Evolutionary conservation across 2,329 filamentous ascomycete genomes (phyloP), one percentile per base, ranked within the genome.

Genomic region (Sarocladium strictum): DNA sequence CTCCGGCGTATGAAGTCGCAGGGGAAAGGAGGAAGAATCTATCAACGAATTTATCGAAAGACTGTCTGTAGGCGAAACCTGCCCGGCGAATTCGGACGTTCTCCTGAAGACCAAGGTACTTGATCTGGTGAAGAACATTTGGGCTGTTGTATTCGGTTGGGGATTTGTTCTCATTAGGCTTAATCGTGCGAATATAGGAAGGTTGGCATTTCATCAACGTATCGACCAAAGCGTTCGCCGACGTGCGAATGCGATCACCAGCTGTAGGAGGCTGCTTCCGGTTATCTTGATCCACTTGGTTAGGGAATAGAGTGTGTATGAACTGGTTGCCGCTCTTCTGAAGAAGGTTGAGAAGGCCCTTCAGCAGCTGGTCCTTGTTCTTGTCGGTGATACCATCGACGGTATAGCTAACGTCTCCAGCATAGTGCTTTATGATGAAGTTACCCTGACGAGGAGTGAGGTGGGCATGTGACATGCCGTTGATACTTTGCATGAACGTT

Each of bases 341-440:
- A 64, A 96, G 88, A 35, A 99, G 78, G 65, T 90, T 93, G 53
- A 97, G 80, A 40, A 99, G 76, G 62, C 96, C 94, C 76, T 99
- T 99, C 56, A 97, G 77, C 43, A 99, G 78, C 71, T 95, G 90
- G 66, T 99, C 94, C 78, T 97, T 99, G 78, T 97, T 99, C 80
- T 99, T 99, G 71, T 99, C 94, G 1, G 94, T 99, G 77, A 99
- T 99, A 57, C 94, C 94, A 55, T 96, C 90, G 2, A 97, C 87
- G 1, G 89, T 89, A 70, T 99, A 99, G 60, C 85, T 86, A 61
- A 99, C 94, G 71, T 99, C 94, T 71, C 94, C 94, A 56, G 94
- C 94, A 68, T 99, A 99, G 72, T 99, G 94, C 77, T 97, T 97
- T 73, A 99, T 89, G 66, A 99, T 94, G 71, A 99, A 99, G 69